Percentiles rank a stretch among this genome's conserved stretches.
Evolutionary conservation across 192 early-diverging fungal genomes (phyloP).

Genomic region (Neocallimastix lanati): DNA sequence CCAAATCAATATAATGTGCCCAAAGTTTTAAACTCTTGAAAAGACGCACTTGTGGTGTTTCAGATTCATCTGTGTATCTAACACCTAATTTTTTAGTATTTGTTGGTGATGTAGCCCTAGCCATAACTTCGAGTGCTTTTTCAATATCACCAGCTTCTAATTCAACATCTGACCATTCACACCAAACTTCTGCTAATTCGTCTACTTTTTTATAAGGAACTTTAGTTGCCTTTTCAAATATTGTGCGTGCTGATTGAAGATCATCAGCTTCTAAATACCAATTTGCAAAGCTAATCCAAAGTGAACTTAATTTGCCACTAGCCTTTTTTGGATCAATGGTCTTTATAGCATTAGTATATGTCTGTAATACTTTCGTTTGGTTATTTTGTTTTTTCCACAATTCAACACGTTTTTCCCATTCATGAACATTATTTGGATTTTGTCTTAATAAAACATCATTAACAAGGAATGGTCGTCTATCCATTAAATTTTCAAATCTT

Average conservation of each 20-base stretch:
- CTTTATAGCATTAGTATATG: conserved; percentile 50
- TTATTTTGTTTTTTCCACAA: conserved; percentile 31
- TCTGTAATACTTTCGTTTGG: conserved; percentile 35
- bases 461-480: conserved; percentile 76
- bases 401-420: conserved; percentile 76
- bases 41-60: conserved; percentile 57
- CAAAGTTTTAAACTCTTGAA: conserved; percentile 79
- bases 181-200: conserved; percentile 77
- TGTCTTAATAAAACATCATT: conserved; percentile 83
- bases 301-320: conserved; percentile 50
- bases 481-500: conserved; percentile 79
- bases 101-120: conserved; percentile 55
- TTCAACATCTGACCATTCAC: conserved; percentile 82
- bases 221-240: conserved; percentile 66
- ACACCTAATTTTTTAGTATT: conserved; percentile 15
- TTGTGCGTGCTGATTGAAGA: conserved; percentile 25
- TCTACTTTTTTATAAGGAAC: conserved; percentile 64
- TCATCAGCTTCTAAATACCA: conserved; percentile 47
- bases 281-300: conserved; percentile 75
- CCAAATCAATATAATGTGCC: conserved; percentile 85
- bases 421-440: conserved; percentile 72
- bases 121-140: conserved; percentile 48
- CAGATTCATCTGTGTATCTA: conserved; percentile 60
- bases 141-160: conserved; percentile 20
- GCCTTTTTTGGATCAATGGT: conserved; percentile 62